Percentiles rank a stretch among this genome's conserved stretches.
Evolutionary conservation across 148 eudicot species (phyloP).

Genomic region (Tetragonia tetragonoides): DNA sequence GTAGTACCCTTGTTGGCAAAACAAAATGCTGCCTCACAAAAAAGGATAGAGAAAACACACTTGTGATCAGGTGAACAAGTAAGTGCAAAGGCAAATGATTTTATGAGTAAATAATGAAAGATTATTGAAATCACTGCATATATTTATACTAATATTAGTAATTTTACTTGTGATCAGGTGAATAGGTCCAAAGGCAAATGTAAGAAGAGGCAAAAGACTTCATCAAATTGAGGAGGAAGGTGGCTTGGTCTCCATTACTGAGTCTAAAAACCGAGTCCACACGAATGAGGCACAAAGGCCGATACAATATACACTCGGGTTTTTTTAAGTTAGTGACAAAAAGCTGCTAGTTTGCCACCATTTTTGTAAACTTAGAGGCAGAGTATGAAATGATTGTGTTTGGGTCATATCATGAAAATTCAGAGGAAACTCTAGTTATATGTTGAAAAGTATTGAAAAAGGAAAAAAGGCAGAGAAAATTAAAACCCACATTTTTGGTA

Average conservation of each 20-base stretch:
- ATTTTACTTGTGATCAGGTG: slow-evolving; percentile 36
- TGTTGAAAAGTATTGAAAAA: slow-evolving; percentile 9
- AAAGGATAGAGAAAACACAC: not conserved
- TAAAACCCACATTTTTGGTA: too few species aligned
- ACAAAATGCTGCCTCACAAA: slow-evolving; percentile 41
- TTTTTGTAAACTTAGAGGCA: not conserved
- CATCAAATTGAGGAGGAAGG: slow-evolving; percentile 38
- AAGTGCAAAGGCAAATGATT: not conserved
- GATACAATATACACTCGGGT: too few species aligned
- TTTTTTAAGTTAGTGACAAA: not conserved
- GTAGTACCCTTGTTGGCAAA: slow-evolving; percentile 52
- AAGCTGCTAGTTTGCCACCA: not conserved
- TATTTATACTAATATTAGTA: not conserved
- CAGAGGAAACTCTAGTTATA: not conserved
- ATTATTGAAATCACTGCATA: too few species aligned
- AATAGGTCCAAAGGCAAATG: slow-evolving; percentile 74
- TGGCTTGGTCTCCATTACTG: slow-evolving; percentile 43
- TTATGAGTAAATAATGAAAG: too few species aligned
- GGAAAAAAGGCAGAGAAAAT: not conserved
- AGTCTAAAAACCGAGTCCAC: slow-evolving; percentile 74
- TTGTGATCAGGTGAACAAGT: not conserved
- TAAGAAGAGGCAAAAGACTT: slow-evolving; percentile 51
- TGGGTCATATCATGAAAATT: slow-evolving; percentile 8
- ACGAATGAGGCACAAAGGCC: not conserved
- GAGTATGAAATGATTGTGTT: not conserved